phyloP scores from a whole-genome alignment of 805 yeast genomes.

The Candida jianshihensis region DNA sequence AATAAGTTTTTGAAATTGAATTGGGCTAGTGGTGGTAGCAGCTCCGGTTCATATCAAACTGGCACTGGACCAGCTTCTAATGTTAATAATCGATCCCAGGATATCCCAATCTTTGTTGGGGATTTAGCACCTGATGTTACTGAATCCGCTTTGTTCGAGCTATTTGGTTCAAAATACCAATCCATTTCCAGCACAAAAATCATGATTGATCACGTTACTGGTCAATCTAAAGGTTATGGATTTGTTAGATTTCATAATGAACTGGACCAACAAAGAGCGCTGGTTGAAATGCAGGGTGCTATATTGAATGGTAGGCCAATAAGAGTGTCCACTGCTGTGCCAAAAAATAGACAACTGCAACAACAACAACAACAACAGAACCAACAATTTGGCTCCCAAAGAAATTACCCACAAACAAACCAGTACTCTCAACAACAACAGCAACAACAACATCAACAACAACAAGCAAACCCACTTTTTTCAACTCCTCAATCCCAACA shows the following conservation, averaged over 20 bases:
- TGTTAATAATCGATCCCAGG: slow-evolving; percentile 24
- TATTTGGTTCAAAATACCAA: slow-evolving; percentile 63
- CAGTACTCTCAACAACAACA: no score
- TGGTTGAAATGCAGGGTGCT: slow-evolving; percentile 77
- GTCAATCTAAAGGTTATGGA: slow-evolving; percentile 78
- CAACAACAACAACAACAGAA: no score
- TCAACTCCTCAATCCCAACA: slow-evolving; percentile 16
- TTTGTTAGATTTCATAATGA: slow-evolving; percentile 71
- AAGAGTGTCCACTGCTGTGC: slow-evolving; percentile 65
- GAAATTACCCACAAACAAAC: slow-evolving; percentile 8
- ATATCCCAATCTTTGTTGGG: slow-evolving; percentile 76
- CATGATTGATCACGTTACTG: slow-evolving; percentile 67
- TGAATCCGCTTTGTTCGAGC: slow-evolving; percentile 56
- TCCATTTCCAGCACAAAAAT: slow-evolving; percentile 72
- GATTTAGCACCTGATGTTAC: slow-evolving; percentile 71
- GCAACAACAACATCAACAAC: slow-evolving; percentile 6
- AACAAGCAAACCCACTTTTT: slow-evolving; percentile 10
- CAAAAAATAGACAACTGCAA: slow-evolving; percentile 32
- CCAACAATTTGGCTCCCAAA: slow-evolving; percentile 10
- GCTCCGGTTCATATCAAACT: slow-evolving; percentile 8
- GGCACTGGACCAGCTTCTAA: slow-evolving; percentile 1
- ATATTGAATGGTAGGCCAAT: slow-evolving; percentile 68
- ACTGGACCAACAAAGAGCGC: slow-evolving; percentile 63
- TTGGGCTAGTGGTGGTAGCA: slow-evolving; percentile 64
- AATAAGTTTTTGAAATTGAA: slow-evolving; percentile 59